Evolutionary conservation across 176 grass and related monocot species (phyloP).

Genomic region (Raddia guianensis): DNA sequence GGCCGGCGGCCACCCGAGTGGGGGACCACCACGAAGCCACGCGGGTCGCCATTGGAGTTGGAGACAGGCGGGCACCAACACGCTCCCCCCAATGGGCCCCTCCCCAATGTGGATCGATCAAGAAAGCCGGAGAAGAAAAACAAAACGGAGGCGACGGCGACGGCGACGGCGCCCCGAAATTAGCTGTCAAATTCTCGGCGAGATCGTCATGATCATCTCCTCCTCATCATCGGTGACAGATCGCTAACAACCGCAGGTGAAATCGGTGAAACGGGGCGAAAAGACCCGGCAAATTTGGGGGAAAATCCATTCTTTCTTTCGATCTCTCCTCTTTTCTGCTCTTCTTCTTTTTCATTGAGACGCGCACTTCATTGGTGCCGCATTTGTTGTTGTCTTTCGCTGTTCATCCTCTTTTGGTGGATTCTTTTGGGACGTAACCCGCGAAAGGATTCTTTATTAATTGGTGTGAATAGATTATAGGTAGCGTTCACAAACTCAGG

Average conservation of each 20-base stretch:
- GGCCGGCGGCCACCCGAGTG: neutral
- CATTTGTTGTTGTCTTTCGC: constrained; percentile 3
- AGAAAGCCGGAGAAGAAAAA: neutral
- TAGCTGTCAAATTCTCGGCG: neutral
- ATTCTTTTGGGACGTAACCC: neutral
- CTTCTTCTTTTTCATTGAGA: neutral
- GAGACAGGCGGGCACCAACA: neutral
- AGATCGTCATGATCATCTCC: constrained; percentile 1
- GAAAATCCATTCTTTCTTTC: constrained; percentile 37
- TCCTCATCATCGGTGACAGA: constrained; percentile 18
- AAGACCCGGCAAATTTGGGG: constrained; percentile 19
- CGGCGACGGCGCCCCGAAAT: neutral
- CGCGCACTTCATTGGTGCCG: constrained; percentile 28
- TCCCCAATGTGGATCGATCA: neutral
- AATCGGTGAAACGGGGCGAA: neutral
- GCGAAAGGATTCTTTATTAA: constrained; percentile 35
- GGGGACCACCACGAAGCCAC: neutral
- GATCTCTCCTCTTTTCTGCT: too few species aligned
- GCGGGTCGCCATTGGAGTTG: constrained; percentile 28
- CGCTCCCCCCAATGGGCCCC: neutral
- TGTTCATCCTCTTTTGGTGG: constrained; percentile 7
- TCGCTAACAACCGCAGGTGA: constrained; percentile 9
- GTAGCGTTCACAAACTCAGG: neutral
- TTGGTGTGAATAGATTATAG: constrained; percentile 34
- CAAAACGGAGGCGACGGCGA: neutral